Evolutionary conservation across 2,329 filamentous ascomycete species (phyloP), one percentile per base, ranked within the genome.

Genomic region (Penicillium janthinellum): DNA sequence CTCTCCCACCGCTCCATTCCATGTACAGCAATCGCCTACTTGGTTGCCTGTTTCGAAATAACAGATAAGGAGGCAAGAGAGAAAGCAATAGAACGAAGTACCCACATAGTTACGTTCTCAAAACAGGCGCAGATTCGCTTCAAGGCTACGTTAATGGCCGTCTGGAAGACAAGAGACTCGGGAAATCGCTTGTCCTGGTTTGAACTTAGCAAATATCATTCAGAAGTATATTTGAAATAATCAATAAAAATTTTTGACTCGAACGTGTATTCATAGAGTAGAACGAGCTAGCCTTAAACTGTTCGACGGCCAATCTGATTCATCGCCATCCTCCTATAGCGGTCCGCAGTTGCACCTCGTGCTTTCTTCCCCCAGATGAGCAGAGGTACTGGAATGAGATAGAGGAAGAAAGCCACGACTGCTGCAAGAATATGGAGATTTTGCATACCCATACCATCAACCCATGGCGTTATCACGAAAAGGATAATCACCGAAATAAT

Each of bases 381-480:
- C 34, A 72, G 58, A 1, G 67, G 64, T 11, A 71, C 56, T 0
- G 64, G 66, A 1, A 69, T 48, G 11, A 67, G 14, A 5, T 64
- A 57, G 1, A 69, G 54, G 1, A 53, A 34, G 3, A 68, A 63
- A 0, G 62, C 61, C 5, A 71, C 8, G 4, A 66, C 56, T 1
- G 58, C 57, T 28, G 63, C 54, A 5, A 70, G 31, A 28, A 70
- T 59, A 41, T 68, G 65, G 2, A 69, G 61, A 35, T 70, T 60
- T 34, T 64, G 61, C 49, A 69, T 54, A 4, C 67, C 66, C 65
- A 69, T 69, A 4, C 61, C 57, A 4, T 65, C 49, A 0, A 67
- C 59, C 77, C 81, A 82, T 1, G 78, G 76, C 0, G 75, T 73
- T 17, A 83, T 65, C 0, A 74, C 76, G 57, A 83, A 82, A 11